A percentile compares a stretch with the other conserved stretches of the same genome.
Evolutionary conservation across 2,329 filamentous ascomycete species (phyloP).

Genomic region (Colletotrichum zoysiae): DNA sequence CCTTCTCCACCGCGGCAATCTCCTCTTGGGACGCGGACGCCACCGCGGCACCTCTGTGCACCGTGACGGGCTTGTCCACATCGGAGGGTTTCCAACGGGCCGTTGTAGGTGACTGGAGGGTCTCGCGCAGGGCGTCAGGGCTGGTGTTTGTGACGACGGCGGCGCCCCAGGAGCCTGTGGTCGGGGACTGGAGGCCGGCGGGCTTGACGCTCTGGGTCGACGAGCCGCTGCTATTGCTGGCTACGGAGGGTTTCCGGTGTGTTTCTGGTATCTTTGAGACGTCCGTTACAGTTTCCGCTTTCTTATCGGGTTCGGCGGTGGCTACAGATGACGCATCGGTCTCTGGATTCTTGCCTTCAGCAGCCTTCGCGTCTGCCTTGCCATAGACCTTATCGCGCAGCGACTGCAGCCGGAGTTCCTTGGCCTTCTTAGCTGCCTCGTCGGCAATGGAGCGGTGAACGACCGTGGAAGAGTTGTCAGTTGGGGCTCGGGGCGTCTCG

Average conservation of each 20-base stretch:
- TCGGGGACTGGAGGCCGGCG: conserved; percentile 60
- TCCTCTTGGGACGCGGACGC: conserved; percentile 52
- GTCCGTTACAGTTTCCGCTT: conserved; percentile 16
- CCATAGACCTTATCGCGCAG: conserved; percentile 68
- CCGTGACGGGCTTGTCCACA: conserved; percentile 44
- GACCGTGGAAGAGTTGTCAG: conserved; percentile 50
- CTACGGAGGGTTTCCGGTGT: conserved; percentile 29
- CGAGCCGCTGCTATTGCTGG: conserved; percentile 19
- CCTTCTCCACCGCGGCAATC: conserved; percentile 56
- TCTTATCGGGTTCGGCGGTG: conserved; percentile 31
- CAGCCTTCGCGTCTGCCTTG: conserved; percentile 50
- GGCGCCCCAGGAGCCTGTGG: conserved; percentile 57
- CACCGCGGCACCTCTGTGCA: conserved; percentile 51
- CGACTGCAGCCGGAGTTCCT: conserved; percentile 67
- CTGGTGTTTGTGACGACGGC: conserved; percentile 41
- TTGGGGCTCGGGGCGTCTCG: conserved; percentile 38
- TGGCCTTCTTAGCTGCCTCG: conserved; percentile 75
- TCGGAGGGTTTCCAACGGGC: conserved; percentile 56
- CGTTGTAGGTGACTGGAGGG: conserved; percentile 59
- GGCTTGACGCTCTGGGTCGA: conserved; percentile 34
- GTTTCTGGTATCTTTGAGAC: conserved; percentile 26
- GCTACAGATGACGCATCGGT: conserved; percentile 10
- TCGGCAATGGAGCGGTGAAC: conserved; percentile 70
- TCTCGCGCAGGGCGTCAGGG: conserved; percentile 46
- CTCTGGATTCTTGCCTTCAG: conserved; percentile 42